Percentiles rank a stretch among this genome's conserved stretches.
These are phyloP conservation scores for Magnolia officinalis DNA, from an alignment of 164 flowering plant species.

Conservation along the genomic window DNA sequence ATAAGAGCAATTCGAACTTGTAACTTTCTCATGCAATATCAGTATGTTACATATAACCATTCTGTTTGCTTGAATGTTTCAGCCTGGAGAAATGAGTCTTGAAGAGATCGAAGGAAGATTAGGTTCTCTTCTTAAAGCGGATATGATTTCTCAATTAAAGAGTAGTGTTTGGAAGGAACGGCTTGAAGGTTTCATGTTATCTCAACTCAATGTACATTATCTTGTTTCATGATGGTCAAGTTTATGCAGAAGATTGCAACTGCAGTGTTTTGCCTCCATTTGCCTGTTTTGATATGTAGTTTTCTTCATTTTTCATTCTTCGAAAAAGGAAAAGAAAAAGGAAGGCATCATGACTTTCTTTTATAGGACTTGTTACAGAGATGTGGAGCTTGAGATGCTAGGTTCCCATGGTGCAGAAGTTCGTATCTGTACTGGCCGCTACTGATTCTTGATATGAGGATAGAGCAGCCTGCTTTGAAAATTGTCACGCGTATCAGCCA, in stretches of 20 bases:
- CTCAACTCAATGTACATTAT: not conserved
- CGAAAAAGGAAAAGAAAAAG: no score
- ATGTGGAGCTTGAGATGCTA: not conserved
- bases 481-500: no score
- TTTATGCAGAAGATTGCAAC: not conserved
- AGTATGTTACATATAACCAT: not conserved
- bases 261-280: no score
- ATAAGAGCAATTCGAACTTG: not conserved
- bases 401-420: no score
- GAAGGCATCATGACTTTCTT: not conserved
- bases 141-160: conserved; percentile 74
- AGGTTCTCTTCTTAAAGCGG: conserved; percentile 65
- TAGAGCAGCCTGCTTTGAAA: no score
- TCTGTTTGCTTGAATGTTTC: conserved; percentile 20
- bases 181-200: conserved; percentile 66
- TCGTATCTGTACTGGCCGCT: no score
- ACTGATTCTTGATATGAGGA: no score
- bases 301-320: not conserved
- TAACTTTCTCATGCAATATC: not conserved
- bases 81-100: conserved; percentile 97
- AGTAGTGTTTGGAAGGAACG: conserved; percentile 97
- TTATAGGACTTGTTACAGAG: not conserved
- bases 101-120: conserved; percentile 92
- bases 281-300: not conserved
- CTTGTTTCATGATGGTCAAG: not conserved